Evolutionary conservation across 768 basidiomycete species (phyloP).

Genomic region (Leccinum uliginosum): DNA sequence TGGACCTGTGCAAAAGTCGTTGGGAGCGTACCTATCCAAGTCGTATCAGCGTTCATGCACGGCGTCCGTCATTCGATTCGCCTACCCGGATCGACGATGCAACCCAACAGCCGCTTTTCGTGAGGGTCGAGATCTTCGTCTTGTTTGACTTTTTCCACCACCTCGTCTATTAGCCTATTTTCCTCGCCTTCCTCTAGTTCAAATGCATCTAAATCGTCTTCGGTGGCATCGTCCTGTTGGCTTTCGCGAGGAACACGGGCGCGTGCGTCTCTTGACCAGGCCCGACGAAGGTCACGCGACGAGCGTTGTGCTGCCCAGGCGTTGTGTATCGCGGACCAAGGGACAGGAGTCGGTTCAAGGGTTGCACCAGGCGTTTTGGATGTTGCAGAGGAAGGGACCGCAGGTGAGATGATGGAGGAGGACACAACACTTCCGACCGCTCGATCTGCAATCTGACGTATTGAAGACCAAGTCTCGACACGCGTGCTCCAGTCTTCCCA

Average conservation of each 20-base stretch:
- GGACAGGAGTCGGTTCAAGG: constrained; percentile 51
- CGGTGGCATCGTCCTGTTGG: constrained; percentile 31
- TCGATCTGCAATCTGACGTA: constrained; percentile 71
- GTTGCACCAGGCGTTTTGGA: constrained; percentile 18
- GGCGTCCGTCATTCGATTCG: not conserved
- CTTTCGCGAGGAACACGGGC: constrained; percentile 32
- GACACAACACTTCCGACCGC: constrained; percentile 64
- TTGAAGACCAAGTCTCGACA: constrained; percentile 65
- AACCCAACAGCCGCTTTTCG: constrained; percentile 74
- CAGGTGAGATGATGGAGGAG: constrained; percentile 14
- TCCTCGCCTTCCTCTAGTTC: constrained; percentile 34
- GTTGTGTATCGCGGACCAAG: constrained; percentile 61
- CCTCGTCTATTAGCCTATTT: constrained; percentile 46
- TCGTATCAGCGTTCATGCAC: constrained; percentile 5
- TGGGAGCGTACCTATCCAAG: constrained; percentile 55
- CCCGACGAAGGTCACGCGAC: constrained; percentile 47
- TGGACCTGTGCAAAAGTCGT: constrained; percentile 88
- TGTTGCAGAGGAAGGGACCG: constrained; percentile 4
- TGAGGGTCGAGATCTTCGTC: constrained; percentile 75
- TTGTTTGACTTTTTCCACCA: constrained; percentile 72
- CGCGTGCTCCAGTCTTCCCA: constrained; percentile 66
- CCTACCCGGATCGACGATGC: constrained; percentile 80
- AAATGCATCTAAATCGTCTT: constrained; percentile 26
- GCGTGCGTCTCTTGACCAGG: constrained; percentile 55
- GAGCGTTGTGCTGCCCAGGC: constrained; percentile 62